Evolutionary conservation across 2,329 filamentous ascomycete species (phyloP).

Genomic region (Cordyceps farinosa): DNA sequence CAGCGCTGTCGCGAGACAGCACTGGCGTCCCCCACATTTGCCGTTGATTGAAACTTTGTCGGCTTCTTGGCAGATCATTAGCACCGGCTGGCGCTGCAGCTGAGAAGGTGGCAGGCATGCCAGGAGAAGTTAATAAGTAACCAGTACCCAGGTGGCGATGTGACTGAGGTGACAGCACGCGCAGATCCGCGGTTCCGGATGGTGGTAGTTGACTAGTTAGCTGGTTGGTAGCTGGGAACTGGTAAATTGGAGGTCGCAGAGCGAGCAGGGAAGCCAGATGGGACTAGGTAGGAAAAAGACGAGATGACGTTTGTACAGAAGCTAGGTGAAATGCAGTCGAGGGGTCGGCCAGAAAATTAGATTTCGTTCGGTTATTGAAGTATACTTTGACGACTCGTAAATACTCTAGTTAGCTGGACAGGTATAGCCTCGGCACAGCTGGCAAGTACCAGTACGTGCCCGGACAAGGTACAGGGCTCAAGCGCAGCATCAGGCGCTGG

Average conservation of each 20-base stretch:
- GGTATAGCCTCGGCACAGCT: too few species aligned
- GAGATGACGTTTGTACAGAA: neutral
- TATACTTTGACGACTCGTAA: too few species aligned
- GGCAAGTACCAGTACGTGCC: too few species aligned
- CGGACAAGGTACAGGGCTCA: too few species aligned
- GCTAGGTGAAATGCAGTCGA: neutral
- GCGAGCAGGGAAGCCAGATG: neutral
- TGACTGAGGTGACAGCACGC: neutral
- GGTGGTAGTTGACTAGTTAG: neutral
- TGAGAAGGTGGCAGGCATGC: neutral
- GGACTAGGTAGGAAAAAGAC: conserved; percentile 1
- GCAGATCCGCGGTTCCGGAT: neutral
- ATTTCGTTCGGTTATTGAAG: neutral
- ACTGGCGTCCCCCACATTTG: conserved; percentile 4
- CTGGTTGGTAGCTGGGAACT: neutral
- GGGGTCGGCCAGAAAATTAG: neutral
- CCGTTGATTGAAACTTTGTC: conserved; percentile 5
- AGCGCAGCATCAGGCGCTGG: too few species aligned
- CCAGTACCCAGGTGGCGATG: neutral
- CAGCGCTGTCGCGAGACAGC: neutral
- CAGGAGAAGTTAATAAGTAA: neutral
- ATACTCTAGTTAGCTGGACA: too few species aligned
- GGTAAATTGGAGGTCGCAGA: too few species aligned
- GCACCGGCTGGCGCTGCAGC: neutral
- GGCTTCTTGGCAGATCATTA: neutral